Evolutionary conservation across 2,329 filamentous ascomycete genomes (phyloP).

Genomic region (Microdochium bolleyi): DNA sequence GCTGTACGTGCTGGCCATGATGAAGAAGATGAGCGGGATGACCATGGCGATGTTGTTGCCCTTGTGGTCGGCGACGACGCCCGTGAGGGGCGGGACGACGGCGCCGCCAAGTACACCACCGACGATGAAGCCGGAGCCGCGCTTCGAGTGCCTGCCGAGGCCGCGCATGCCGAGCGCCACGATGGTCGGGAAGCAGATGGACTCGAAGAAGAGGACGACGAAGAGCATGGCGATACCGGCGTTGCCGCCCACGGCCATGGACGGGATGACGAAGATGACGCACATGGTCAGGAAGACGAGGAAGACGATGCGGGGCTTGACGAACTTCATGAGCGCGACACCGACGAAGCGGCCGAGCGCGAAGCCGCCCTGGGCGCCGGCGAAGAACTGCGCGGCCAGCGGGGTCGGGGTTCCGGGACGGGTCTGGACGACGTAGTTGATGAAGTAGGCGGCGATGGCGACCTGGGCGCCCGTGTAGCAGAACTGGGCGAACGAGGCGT

Average conservation of each 20-base stretch:
- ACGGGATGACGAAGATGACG: slow-evolving; percentile 52
- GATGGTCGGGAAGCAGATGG: slow-evolving; percentile 74
- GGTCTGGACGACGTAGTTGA: slow-evolving; percentile 58
- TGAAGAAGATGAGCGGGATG: slow-evolving; percentile 55
- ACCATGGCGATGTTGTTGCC: slow-evolving; percentile 56
- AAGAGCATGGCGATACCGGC: slow-evolving; percentile 55
- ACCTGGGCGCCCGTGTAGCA: slow-evolving; percentile 70
- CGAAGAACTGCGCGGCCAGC: slow-evolving; percentile 58
- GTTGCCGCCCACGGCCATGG: slow-evolving; percentile 37
- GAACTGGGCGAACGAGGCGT: slow-evolving; percentile 69
- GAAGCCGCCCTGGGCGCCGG: slow-evolving; percentile 67
- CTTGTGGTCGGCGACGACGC: slow-evolving; percentile 56
- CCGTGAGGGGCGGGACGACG: slow-evolving; percentile 63
- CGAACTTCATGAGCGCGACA: slow-evolving; percentile 56
- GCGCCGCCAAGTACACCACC: slow-evolving; percentile 67
- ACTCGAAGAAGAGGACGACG: slow-evolving; percentile 70
- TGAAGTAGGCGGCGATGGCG: slow-evolving; percentile 57
- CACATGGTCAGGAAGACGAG: slow-evolving; percentile 55
- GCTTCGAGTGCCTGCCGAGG: slow-evolving; percentile 68
- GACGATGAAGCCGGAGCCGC: slow-evolving; percentile 65
- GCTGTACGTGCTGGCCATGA: slow-evolving; percentile 47
- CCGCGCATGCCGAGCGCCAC: slow-evolving; percentile 70
- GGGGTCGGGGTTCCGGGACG: slow-evolving; percentile 30
- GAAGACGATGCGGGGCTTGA: slow-evolving; percentile 61
- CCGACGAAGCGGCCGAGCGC: slow-evolving; percentile 65